Percentiles rank a stretch among this genome's conserved stretches.
Evolutionary conservation across 768 basidiomycete species (phyloP).

Genomic region (Lentinula boryana): DNA sequence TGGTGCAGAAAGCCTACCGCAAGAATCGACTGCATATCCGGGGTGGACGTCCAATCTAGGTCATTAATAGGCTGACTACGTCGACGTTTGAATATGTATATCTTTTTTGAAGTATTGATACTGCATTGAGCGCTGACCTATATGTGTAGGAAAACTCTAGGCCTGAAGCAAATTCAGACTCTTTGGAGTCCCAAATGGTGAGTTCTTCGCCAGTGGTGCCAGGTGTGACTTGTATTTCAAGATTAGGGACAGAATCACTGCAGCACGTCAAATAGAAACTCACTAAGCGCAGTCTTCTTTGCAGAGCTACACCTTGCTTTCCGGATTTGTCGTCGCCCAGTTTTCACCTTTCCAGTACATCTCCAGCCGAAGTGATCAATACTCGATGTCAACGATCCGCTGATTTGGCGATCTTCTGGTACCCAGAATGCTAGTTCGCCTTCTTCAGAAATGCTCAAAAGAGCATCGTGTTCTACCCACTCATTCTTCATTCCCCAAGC

Average conservation of each 20-base stretch:
- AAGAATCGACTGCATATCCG: conserved; percentile 83
- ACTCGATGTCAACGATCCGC: conserved; percentile 9
- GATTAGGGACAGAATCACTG: conserved; percentile 5
- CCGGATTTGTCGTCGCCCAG: conserved; percentile 56
- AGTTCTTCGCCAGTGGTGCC: conserved; percentile 64
- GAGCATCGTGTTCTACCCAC: conserved; percentile 57
- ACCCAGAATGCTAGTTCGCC: conserved; percentile 90
- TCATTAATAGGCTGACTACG: conserved; percentile 63
- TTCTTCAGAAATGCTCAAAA: conserved; percentile 69
- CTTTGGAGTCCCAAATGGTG: conserved; percentile 95
- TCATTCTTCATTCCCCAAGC: conserved; percentile 55
- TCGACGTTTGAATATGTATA: background rate
- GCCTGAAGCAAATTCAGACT: conserved; percentile 89
- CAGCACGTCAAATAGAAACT: conserved; percentile 14
- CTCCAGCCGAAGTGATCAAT: conserved; percentile 39
- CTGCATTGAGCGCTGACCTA: conserved; percentile 34
- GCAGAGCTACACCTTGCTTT: conserved; percentile 84
- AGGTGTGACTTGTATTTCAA: conserved; percentile 46
- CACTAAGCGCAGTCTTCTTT: conserved; percentile 88
- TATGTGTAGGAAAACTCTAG: conserved; percentile 68
- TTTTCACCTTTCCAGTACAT: conserved; percentile 70
- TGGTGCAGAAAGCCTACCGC: conserved; percentile 81
- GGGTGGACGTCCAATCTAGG: conserved; percentile 91
- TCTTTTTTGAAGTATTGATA: no score
- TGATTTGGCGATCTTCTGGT: conserved; percentile 35